Evolutionary conservation across 192 early-diverging fungal species (phyloP).

Genomic region (Linnemannia elongata): DNA sequence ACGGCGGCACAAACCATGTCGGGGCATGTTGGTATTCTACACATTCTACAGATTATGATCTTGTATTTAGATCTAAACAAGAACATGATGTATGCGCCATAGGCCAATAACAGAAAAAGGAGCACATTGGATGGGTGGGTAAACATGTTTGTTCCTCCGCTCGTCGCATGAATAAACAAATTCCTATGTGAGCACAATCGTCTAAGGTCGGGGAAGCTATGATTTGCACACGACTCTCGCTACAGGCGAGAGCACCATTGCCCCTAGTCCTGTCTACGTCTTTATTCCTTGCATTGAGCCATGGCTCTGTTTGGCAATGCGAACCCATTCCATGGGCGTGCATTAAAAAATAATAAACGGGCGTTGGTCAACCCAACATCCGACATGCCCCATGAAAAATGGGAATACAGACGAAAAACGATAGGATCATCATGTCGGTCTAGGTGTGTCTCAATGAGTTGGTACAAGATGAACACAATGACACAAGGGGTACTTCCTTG

Average conservation of each 20-base stretch:
- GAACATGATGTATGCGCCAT: neutral
- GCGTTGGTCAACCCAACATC: neutral
- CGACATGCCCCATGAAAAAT: neutral
- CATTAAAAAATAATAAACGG: neutral
- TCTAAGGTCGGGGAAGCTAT: neutral
- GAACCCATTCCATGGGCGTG: neutral
- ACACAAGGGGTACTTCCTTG: no score
- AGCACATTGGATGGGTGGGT: neutral
- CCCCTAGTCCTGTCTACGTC: no score
- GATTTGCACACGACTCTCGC: neutral
- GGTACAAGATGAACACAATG: neutral
- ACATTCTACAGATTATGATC: no score
- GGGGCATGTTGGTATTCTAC: no score
- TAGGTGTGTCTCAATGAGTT: neutral
- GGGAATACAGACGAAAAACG: neutral
- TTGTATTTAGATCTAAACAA: neutral
- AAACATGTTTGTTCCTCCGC: neutral
- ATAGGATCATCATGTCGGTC: neutral
- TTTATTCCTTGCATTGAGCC: neutral
- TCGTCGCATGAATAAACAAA: neutral
- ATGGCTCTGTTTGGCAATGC: slow-evolving; percentile 2
- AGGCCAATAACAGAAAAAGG: neutral
- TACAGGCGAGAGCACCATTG: neutral
- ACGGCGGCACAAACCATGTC: no score
- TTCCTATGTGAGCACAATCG: neutral